Evolutionary conservation across 352 stramenopile genomes (phyloP).

Genomic region (Pythium aphanidermatum): DNA sequence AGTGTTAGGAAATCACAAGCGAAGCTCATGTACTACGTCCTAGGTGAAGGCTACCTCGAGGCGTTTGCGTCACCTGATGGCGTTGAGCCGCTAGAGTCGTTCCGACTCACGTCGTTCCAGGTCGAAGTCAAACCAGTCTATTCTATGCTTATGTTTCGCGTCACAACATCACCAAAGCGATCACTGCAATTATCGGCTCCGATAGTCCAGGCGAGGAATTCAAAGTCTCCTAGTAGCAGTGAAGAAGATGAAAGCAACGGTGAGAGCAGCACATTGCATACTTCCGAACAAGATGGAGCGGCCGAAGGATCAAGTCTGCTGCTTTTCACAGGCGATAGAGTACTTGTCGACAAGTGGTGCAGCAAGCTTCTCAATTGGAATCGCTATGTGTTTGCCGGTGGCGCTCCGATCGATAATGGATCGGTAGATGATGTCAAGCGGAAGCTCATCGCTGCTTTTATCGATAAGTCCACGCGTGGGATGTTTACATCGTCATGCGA

Average conservation of each 20-base stretch:
- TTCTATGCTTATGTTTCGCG: constrained; percentile 55
- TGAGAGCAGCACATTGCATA: background rate
- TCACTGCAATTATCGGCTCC: background rate
- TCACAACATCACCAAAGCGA: constrained; percentile 30
- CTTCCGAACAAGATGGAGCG: constrained; percentile 12
- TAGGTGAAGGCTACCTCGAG: constrained; percentile 55
- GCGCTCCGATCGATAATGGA: background rate
- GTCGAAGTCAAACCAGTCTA: constrained; percentile 60
- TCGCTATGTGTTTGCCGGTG: constrained; percentile 45
- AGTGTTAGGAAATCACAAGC: constrained; percentile 20
- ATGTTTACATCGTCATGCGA: constrained; percentile 16
- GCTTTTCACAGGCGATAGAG: constrained; percentile 45
- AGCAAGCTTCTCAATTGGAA: constrained; percentile 66
- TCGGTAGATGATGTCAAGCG: constrained; percentile 15
- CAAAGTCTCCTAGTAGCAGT: too few relatives aligned
- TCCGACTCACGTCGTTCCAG: constrained; percentile 52
- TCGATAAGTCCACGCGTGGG: constrained; percentile 12
- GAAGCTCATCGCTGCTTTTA: constrained; percentile 34
- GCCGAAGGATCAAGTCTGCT: constrained; percentile 21
- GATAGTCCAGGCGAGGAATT: constrained; percentile 1
- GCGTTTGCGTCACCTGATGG: constrained; percentile 38
- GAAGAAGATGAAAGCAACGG: constrained; percentile 19
- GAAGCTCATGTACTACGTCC: constrained; percentile 54
- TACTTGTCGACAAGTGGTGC: constrained; percentile 45
- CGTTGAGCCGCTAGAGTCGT: constrained; percentile 36